These are phyloP conservation scores for Cyamopsis tetragonoloba DNA, from an alignment of 306 rosid species.

Conservation along the genomic window DNA sequence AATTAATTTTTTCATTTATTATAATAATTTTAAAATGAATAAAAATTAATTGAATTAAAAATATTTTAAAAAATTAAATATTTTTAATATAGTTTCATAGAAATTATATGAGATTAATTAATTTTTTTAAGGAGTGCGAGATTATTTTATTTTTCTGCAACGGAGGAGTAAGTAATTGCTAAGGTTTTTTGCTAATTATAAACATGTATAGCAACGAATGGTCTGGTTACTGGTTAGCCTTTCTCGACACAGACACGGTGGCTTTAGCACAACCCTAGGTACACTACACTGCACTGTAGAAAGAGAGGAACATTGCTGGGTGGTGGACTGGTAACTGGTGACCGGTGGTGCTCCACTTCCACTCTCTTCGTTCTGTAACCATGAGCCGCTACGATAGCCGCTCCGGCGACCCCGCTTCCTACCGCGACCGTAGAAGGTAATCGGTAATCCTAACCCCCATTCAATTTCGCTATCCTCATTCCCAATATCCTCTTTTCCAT, in stretches of 20 bases:
- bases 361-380: neutral
- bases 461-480: neutral
- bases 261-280: neutral
- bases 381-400: constrained; percentile 98
- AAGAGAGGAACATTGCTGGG: neutral
- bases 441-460: neutral
- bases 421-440: constrained; percentile 91
- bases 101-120: too few relatives aligned
- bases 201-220: too few relatives aligned
- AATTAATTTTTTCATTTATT: too few relatives aligned
- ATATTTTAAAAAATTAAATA: too few relatives aligned
- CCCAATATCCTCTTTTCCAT: neutral
- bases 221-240: neutral
- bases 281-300: neutral
- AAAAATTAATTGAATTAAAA: too few relatives aligned
- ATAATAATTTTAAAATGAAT: too few relatives aligned
- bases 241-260: neutral
- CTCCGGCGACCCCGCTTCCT: constrained; percentile 88
- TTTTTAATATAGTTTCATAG: too few relatives aligned
- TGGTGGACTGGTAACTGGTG: too few relatives aligned
- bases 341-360: neutral
- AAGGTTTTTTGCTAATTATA: too few relatives aligned
- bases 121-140: too few relatives aligned
- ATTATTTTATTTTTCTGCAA: too few relatives aligned
- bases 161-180: too few relatives aligned